Base-by-base conservation (phyloP, 108 stramenopile genomes). In the Skeletonema marinoi region DNA sequence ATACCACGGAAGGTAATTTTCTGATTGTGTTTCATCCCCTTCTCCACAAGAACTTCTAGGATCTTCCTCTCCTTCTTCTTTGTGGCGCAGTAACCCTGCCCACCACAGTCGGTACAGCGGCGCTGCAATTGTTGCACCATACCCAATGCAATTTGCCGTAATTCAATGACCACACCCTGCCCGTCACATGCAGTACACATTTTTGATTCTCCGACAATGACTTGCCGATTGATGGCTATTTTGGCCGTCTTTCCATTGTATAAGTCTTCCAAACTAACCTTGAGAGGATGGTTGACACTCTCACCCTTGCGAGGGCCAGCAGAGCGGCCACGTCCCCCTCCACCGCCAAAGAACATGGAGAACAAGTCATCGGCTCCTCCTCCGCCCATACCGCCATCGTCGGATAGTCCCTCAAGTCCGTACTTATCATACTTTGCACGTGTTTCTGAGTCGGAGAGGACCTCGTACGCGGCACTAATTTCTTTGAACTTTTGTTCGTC, bases 191-290 rank as follows among this genome's bases (percentile, higher is more conserved):
- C 71, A 13, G 82, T 71, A 75, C 96, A 97, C 85, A 86, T 80
- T 58, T 71, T 86, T 13, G 93, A 87, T 48, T 92, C 87, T 10
- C 94, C 96, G 32, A 96, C 96, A 39, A 96, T 82, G 59, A 98
- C 92, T 69, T 97, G 89, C 60, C 98, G 92, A 71, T 92, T 96
- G 65, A 99, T 91, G 39, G 97, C 96, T 63, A 99, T 85, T 63
- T 96, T 97, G 74, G 94, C 92, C 1, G 96, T 98, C 87, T 98
- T 98, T 33, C 99, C 98, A 75, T 98, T 98, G 92, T 98, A 99
- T 74, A 99, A 84, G 78, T 99, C 98, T 66, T 99, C 98, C 75
- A 99, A 84, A 59, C 84, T 79, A 25, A 98, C 97, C 74, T 96
- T 96, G 67, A 99, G 82, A 14, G 95, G 91, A 85, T 98, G 97